A percentile compares a stretch with the other conserved stretches of the same genome.
Conservation (phyloP, 495 filamentous ascomycete genomes). For the Copromyces sp. region DNA sequence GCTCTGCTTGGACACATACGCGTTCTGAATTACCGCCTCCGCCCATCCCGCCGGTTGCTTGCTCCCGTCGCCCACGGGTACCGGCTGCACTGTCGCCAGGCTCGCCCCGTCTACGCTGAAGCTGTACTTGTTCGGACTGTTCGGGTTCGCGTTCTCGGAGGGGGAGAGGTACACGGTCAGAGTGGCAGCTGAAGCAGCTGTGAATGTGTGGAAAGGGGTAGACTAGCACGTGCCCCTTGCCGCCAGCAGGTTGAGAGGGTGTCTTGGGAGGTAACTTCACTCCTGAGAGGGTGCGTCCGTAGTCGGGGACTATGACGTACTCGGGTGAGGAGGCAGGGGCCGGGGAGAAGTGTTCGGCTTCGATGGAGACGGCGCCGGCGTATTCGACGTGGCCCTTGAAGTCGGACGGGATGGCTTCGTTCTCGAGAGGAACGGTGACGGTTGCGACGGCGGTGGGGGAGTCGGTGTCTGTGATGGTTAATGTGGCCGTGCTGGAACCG, state of each 20-base stretch:
- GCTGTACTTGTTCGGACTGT: constrained; percentile 43
- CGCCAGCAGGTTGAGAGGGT: constrained; percentile 26
- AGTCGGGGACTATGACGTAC: constrained; percentile 35
- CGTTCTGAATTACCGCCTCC: constrained; percentile 37
- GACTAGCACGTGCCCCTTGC: constrained; percentile 36
- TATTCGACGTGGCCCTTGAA: constrained; percentile 52
- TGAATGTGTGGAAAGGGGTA: constrained; percentile 54
- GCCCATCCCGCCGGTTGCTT: constrained; percentile 42
- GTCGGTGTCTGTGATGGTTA: constrained; percentile 32
- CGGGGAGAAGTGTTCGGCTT: constrained; percentile 42
- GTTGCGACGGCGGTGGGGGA: constrained; percentile 29
- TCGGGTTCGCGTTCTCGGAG: constrained; percentile 42
- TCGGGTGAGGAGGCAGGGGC: constrained; percentile 16
- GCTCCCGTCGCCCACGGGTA: constrained; percentile 29
- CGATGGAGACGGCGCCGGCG: constrained; percentile 43
- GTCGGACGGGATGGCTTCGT: constrained; percentile 31
- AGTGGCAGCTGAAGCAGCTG: constrained; percentile 29
- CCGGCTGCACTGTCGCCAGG: constrained; percentile 35
- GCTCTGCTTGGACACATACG: constrained; percentile 41
- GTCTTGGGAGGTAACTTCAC: constrained; percentile 39
- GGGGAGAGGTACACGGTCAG: constrained; percentile 45
- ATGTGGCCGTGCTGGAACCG: constrained; percentile 28
- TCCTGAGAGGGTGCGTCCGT: constrained; percentile 44
- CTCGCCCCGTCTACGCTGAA: constrained; percentile 38
- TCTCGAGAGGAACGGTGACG: constrained; percentile 43